Base-by-base conservation (phyloP, 2,329 filamentous ascomycete species). In the Pyricularia pennisetigena region DNA sequence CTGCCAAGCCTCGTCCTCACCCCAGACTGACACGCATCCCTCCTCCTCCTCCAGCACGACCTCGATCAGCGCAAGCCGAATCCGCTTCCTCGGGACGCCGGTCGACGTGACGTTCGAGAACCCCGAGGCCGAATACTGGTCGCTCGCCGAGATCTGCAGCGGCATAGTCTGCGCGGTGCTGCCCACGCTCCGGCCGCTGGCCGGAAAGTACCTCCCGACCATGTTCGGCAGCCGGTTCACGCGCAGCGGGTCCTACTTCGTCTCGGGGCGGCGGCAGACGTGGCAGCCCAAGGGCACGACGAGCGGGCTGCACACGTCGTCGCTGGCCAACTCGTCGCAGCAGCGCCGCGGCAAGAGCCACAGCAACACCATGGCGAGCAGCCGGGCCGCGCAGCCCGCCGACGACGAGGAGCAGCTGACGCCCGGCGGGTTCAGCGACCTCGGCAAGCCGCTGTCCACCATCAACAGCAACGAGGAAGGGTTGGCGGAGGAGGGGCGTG, bases 1-100 rank as follows among this genome's bases (percentile, higher is more conserved):
- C 35, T 1, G 16, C 14, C 35, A 2, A 16, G 6, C 14, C 35
- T 14, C 10, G 30, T 9, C 10, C 30, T 9, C 35, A 20, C 35
- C 12, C 2, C n/a, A n/a, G n/a, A 20, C 35, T 41, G 16, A 41
- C 35, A 14, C 4, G 20, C 10, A 28, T 3, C 2, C n/a, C 35
- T 28, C 23, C 28, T 35, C n/a, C 1, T 5, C n/a, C 14, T 16
- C 8, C 28, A 68, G 68, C 68, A 80, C 78, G 0, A 79, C 77
- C 68, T 74, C 77, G 14, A 79, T 80, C 65, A 80, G 78, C 9
- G 74, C 79, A 59, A 78, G 79, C 68, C 76, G 79, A 23, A 75
- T 80, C 62, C 74, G 76, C 30, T 80, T 76, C 67, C 76, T 80
- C 61, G 70, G 75, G 5, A 72, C 76, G 10, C 75, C 74, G 26